Base-by-base conservation (phyloP, 2,329 filamentous ascomycete genomes). In the Purpureocillium lavendulum region DNA sequence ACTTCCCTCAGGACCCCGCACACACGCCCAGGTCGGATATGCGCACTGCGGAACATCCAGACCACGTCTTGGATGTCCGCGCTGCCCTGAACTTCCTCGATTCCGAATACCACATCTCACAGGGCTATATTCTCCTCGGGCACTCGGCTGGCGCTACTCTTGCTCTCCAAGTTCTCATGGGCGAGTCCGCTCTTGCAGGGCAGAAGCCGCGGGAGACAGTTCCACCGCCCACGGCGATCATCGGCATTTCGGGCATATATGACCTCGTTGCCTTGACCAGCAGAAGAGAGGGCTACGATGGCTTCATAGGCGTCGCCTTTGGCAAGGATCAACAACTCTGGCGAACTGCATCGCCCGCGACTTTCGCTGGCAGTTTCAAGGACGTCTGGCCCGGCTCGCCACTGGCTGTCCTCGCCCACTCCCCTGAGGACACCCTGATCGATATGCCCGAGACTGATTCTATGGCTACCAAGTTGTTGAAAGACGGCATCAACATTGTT, bases 231-330 rank as follows among this genome's bases (percentile, higher is more conserved):
- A 51, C 61, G 3, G 73, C 70, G 4, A 59, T 84, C n/a, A 54
- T 84, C 4, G 72, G 78, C 28, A 59, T 84, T 15, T 73, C 74
- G 40, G 82, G 83, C 1, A 75, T 87, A 16, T 86, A 85, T 57
- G 75, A 83, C 51, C 57, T 87, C 9, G 65, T 66, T 7, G 68
- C 67, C 0, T 58, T 86, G 15, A 61, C 69, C 18, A 57, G 64
- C 35, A 64, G 69, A 7, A 55, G 52, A 14, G 64, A 61, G 6
- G 55, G 51, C 21, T 87, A 87, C 54, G 54, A 60, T 6, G 65
- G 66, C 4, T 79, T 87, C 44, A 64, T 82, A 15, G 50, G 58
- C 3, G 68, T 63, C 6, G 80, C 82, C 2, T 86, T 87, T 57
- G 80, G 82, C 0, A 41, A 53, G 2, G 66, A 75, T 33, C 55